phyloP scores from a whole-genome alignment of 148 eudicot genomes.

The Rheum nobile region DNA sequence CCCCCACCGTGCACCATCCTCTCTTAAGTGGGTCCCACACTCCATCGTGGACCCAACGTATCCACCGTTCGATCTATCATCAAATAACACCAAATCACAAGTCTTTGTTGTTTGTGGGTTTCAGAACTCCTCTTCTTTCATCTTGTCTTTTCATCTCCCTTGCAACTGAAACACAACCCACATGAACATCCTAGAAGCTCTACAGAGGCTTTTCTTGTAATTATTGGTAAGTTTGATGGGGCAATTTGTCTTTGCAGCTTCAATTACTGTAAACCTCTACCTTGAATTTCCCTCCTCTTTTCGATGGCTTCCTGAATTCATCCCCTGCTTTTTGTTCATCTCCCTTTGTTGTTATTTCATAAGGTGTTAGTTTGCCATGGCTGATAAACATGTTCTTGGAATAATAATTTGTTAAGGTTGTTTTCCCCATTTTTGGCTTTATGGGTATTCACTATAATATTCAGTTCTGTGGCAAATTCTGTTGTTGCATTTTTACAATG shows the following conservation, averaged over 20 bases:
- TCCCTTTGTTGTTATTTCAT: not conserved
- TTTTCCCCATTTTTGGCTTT: too few species aligned
- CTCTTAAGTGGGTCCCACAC: not conserved
- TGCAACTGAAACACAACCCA: not conserved
- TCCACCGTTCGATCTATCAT: not conserved
- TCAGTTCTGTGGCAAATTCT: too few species aligned
- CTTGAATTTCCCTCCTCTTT: not conserved
- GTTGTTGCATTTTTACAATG: not conserved
- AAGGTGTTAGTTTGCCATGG: not conserved
- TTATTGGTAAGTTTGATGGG: not conserved
- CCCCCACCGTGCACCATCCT: not conserved
- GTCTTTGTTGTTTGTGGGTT: not conserved
- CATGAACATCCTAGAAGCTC: not conserved
- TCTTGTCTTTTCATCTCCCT: not conserved
- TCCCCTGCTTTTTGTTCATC: not conserved
- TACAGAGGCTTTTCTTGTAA: not conserved
- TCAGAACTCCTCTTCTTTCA: not conserved
- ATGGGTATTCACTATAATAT: too few species aligned
- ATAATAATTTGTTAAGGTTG: not conserved
- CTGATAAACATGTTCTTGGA: not conserved
- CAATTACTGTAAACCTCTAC: not conserved
- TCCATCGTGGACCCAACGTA: not conserved
- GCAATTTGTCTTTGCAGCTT: not conserved
- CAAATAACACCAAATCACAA: not conserved
- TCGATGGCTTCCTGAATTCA: not conserved